These are phyloP conservation scores for Tylopilus orsonianus DNA, from an alignment of 1,284 basidiomycete genomes.

Conservation along the genomic window DNA sequence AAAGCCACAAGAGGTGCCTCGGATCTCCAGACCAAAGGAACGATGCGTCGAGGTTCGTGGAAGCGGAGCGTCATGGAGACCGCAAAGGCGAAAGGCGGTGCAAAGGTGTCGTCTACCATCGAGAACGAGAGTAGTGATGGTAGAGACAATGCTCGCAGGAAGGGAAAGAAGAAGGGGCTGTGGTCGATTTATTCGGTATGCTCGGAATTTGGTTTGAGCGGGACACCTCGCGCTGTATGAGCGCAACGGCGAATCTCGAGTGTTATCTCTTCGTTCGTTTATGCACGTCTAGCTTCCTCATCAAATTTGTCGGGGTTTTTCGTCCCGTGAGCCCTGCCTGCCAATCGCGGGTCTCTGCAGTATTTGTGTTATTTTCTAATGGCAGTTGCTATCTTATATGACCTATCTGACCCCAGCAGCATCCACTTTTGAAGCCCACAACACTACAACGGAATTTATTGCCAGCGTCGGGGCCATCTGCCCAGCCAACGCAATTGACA, in stretches of 20 bases:
- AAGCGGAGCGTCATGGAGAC: conserved; percentile 26
- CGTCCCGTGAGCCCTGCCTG: no score
- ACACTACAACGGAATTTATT: no score
- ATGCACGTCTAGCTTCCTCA: no score
- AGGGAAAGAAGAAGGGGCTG: conserved; percentile 25
- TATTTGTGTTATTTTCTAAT: no score
- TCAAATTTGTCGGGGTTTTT: no score
- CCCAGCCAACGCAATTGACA: no score
- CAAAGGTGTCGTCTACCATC: conserved; percentile 6
- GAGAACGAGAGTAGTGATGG: conserved; percentile 18
- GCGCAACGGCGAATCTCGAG: background rate
- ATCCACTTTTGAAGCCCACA: no score
- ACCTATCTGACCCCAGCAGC: no score
- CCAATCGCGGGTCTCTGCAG: no score
- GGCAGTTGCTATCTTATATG: no score
- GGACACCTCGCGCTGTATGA: conserved; percentile 10
- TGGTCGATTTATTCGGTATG: conserved; percentile 33
- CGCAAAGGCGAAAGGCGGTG: conserved; percentile 12
- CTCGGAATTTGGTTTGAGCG: conserved; percentile 23
- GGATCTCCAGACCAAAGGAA: conserved; percentile 18
- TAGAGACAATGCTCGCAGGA: conserved; percentile 15
- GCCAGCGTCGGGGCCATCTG: no score
- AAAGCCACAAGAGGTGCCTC: conserved; percentile 10
- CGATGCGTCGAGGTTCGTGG: conserved; percentile 28
- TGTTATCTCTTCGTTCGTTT: no score